Evolutionary conservation across 306 rosid species (phyloP), one percentile per base, ranked within the genome.

Genomic region (Quercus glauca): DNA sequence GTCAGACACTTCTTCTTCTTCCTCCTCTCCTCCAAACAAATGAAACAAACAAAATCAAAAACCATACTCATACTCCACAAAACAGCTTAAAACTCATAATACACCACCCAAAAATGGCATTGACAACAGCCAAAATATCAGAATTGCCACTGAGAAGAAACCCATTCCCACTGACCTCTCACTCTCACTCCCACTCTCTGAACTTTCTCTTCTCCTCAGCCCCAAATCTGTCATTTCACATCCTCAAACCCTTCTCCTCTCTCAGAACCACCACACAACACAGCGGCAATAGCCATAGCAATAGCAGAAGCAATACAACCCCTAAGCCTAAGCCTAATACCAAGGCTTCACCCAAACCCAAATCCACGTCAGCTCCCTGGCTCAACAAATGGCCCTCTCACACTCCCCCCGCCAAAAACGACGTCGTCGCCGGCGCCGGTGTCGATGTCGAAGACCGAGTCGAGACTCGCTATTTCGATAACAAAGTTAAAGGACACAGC

Each of bases 321-420:
- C 71, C 83, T 20, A 88, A 74, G 63, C 77, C 83, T 53, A 49
- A 3, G 4, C 53, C 53, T 13, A 45, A 49, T 1, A 87, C 4
- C 74, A 86, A 2, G 78, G 86, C 4, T 0, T 41, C 12, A 8
- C 57, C 85, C 3, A 86, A 86, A 69, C 49, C 96, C 10, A 85
- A 75, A 52, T 18, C 80, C 49, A 10, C 87, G 5, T 73, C 89
- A 35, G 91, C 97, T 1, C 91, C 96, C 1, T 92, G 96, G 97
- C 87, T 83, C 76, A 74, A 82, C 85, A 90, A 88, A 79, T 80
- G 89, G 86, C 82, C 94, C 45, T n/a, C 87, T 71, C 77, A 89
- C 33, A 73, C 63, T 26, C 67, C 81, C 33, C 73, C 84, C 3
- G 1, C 71, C 69, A 86, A 81, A 19, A 35, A 41, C 45, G 45